Percentiles rank a stretch among this genome's conserved stretches.
phyloP scores from a whole-genome alignment of 495 filamentous ascomycete species.

The Xylaria sp. region DNA sequence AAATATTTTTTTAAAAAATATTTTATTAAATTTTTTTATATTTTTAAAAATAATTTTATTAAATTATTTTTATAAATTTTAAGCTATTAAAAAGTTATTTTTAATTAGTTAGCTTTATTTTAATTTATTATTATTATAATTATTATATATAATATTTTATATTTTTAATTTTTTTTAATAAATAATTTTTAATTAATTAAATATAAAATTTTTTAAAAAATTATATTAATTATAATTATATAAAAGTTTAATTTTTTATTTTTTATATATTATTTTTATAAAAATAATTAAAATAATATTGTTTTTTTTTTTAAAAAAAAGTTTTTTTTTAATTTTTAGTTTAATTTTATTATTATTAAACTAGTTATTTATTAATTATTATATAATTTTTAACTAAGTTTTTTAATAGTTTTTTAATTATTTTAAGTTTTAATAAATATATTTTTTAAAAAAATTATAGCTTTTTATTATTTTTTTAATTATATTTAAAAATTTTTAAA shows the following conservation, averaged over 20 bases:
- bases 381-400: no score
- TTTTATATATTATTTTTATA: background rate
- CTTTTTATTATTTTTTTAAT: no score
- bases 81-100: background rate
- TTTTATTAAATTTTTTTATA: background rate
- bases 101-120: background rate
- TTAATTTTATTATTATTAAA: background rate
- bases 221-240: background rate
- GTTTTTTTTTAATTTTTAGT: background rate
- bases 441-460: no score
- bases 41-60: background rate
- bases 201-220: slow-evolving; percentile 2
- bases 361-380: no score
- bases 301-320: background rate
- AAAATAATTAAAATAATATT: no score
- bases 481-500: no score
- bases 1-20: background rate
- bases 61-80: slow-evolving; percentile 6
- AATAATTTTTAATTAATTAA: no score
- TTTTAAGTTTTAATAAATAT: no score
- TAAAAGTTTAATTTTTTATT: background rate
- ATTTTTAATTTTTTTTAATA: no score
- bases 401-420: no score
- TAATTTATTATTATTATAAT: background rate
- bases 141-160: background rate